phyloP scores from a whole-genome alignment of 805 yeast genomes.

The Candida chilensis region DNA sequence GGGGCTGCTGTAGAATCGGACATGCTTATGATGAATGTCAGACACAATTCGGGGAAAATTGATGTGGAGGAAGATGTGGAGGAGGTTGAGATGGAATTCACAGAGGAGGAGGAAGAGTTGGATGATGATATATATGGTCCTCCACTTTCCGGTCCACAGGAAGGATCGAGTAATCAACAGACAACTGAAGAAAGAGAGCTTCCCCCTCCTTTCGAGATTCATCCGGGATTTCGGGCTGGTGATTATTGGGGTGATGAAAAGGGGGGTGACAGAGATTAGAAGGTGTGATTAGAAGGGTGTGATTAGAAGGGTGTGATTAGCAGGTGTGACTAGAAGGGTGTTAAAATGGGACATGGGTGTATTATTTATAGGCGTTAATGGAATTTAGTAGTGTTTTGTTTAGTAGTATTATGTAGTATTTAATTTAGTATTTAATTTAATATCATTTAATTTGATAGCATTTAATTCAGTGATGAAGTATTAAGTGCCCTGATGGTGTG shows the following conservation, averaged over 20 bases:
- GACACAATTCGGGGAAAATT: not conserved
- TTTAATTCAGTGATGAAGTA: too few relatives aligned
- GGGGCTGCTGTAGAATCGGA: not conserved
- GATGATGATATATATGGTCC: not conserved
- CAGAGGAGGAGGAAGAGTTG: conserved; percentile 2
- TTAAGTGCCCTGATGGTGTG: too few relatives aligned
- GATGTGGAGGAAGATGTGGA: not conserved
- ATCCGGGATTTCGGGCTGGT: conserved; percentile 31
- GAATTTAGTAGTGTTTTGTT: too few relatives aligned
- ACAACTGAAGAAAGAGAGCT: conserved; percentile 4
- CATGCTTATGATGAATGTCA: not conserved
- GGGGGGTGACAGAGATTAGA: not conserved
- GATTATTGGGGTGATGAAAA: conserved; percentile 38
- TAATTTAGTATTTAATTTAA: too few relatives aligned
- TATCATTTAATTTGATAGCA: too few relatives aligned
- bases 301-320: conserved; percentile 12
- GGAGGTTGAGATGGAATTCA: conserved; percentile 1
- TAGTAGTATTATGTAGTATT: too few relatives aligned
- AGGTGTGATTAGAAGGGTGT: not conserved
- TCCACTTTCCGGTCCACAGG: conserved; percentile 1
- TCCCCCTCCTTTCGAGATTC: conserved; percentile 35
- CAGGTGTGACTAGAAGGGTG: conserved; percentile 11
- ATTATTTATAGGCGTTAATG: too few relatives aligned
- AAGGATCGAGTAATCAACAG: not conserved
- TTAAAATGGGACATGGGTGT: conserved; percentile 7